phyloP scores from a whole-genome alignment of 257 asterid genomes.

The Gentiana straminea region DNA sequence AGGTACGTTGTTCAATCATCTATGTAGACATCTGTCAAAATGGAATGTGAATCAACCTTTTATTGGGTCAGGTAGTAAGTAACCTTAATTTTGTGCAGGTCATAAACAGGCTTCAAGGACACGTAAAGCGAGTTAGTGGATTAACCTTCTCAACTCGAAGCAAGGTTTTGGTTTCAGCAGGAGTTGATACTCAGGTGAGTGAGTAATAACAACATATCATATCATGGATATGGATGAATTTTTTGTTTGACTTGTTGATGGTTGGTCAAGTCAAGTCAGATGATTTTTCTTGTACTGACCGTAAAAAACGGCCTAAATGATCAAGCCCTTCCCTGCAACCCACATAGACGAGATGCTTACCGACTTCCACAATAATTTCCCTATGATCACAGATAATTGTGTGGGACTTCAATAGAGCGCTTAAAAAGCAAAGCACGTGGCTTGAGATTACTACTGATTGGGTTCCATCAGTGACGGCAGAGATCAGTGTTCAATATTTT shows the following conservation, averaged over 20 bases:
- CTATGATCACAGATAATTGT: conserved; percentile 34
- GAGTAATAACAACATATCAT: no score
- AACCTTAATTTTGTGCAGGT: conserved; percentile 26
- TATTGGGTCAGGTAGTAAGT: neutral
- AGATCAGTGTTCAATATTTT: conserved; percentile 45
- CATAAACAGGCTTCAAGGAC: conserved; percentile 46
- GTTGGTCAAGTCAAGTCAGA: no score
- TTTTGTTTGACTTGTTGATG: no score
- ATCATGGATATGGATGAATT: no score
- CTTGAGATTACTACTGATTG: conserved; percentile 43
- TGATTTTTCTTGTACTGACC: no score
- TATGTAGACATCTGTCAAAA: neutral
- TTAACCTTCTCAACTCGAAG: conserved; percentile 8
- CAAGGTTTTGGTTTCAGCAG: conserved; percentile 7
- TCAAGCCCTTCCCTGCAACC: no score
- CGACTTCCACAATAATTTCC: no score
- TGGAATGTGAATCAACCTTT: neutral
- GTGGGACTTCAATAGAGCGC: conserved; percentile 59
- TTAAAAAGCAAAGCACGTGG: conserved; percentile 38
- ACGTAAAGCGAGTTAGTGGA: conserved; percentile 31
- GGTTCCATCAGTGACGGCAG: conserved; percentile 40
- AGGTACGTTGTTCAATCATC: conserved; percentile 23
- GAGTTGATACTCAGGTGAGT: conserved; percentile 12
- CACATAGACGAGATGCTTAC: no score
- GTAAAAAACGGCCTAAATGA: no score